phyloP scores from a whole-genome alignment of 768 basidiomycete species.

The Sporobolomyces pararoseus region DNA sequence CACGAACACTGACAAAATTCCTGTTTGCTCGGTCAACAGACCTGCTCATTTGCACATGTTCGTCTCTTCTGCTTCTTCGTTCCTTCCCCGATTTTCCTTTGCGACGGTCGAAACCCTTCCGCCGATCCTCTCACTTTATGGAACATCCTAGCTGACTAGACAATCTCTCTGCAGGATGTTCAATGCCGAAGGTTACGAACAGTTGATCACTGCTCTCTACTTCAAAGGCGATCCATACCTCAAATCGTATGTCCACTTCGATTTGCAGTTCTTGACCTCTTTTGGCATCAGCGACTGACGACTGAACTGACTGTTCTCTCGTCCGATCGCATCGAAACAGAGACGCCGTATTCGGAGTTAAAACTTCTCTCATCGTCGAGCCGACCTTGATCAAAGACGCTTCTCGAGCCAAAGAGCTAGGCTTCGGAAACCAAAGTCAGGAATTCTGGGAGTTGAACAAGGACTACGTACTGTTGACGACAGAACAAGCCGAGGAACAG shows the following conservation, averaged over 20 bases:
- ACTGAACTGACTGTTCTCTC: too few relatives aligned
- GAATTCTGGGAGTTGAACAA: constrained; percentile 56
- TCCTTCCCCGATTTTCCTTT: too few relatives aligned
- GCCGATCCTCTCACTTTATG: too few relatives aligned
- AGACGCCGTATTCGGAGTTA: constrained; percentile 78
- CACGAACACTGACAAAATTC: too few relatives aligned
- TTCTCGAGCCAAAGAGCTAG: constrained; percentile 59
- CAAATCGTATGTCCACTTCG: constrained; percentile 25
- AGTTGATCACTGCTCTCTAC: constrained; percentile 69
- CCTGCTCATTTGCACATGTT: constrained; percentile 73
- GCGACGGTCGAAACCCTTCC: too few relatives aligned
- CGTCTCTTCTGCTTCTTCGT: not conserved
- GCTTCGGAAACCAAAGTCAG: constrained; percentile 47
- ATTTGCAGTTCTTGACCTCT: too few relatives aligned
- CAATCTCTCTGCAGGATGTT: constrained; percentile 27
- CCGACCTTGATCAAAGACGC: constrained; percentile 59
- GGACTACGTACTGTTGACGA: constrained; percentile 55
- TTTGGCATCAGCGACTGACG: too few relatives aligned
- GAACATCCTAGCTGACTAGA: too few relatives aligned
- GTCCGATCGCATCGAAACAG: constrained; percentile 4
- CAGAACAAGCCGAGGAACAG: constrained; percentile 51
- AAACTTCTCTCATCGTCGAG: constrained; percentile 69
- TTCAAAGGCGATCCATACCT: constrained; percentile 66
- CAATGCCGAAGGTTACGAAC: constrained; percentile 65
- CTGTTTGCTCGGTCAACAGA: not conserved